Conservation (phyloP, 2,329 filamentous ascomycete species). For the Leptographium radiaticola region DNA sequence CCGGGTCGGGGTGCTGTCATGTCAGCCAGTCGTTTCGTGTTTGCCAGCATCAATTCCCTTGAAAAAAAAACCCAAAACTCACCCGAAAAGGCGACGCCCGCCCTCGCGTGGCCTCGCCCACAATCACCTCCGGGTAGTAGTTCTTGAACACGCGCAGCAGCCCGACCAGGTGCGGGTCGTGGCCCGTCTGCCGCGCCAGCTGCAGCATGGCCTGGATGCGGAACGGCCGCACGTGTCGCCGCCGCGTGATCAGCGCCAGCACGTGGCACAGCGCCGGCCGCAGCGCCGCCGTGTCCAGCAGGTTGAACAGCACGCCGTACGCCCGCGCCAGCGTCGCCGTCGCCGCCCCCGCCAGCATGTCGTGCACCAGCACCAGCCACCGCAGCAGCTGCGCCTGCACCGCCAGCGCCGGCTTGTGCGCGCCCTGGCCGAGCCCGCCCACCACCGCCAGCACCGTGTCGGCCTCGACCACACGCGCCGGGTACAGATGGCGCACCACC, state of each 20-base stretch:
- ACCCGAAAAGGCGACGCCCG: slow-evolving; percentile 51
- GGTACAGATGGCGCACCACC: slow-evolving; percentile 64
- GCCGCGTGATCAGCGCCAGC: slow-evolving; percentile 63
- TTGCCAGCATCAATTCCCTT: no score
- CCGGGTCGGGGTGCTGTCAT: slow-evolving; percentile 53
- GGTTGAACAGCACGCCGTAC: slow-evolving; percentile 67
- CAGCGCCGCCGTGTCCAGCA: slow-evolving; percentile 68
- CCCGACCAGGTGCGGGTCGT: slow-evolving; percentile 61
- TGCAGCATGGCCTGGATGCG: slow-evolving; percentile 63
- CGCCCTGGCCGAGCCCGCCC: slow-evolving; percentile 63
- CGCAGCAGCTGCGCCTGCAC: slow-evolving; percentile 60
- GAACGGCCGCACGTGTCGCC: slow-evolving; percentile 73
- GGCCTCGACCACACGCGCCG: slow-evolving; percentile 44
- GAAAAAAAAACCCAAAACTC: no score
- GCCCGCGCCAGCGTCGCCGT: slow-evolving; percentile 54
- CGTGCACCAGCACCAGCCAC: slow-evolving; percentile 69
- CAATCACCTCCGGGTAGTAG: slow-evolving; percentile 80
- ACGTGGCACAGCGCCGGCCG: slow-evolving; percentile 59
- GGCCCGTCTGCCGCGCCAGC: slow-evolving; percentile 47
- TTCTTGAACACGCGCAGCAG: slow-evolving; percentile 77
- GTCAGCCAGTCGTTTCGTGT: no score
- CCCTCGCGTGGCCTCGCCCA: slow-evolving; percentile 52
- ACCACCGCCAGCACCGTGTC: slow-evolving; percentile 53
- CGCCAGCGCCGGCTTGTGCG: slow-evolving; percentile 56
- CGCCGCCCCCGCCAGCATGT: slow-evolving; percentile 42